Evolutionary conservation across 768 basidiomycete species (phyloP), one percentile per base, ranked within the genome.

Genomic region (Fomitopsis serialis): DNA sequence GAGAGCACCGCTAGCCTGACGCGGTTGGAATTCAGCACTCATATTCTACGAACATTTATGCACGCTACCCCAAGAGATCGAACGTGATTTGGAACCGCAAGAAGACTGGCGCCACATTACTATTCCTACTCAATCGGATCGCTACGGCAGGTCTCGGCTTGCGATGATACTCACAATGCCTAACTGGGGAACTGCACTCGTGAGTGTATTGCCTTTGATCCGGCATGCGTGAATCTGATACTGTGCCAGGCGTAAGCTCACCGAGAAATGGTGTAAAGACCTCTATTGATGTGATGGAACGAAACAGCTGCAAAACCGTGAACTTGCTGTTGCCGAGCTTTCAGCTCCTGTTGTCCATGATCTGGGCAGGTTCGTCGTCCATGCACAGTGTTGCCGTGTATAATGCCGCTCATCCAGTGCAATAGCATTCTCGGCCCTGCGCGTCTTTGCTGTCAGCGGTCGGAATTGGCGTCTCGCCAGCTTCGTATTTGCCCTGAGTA

Each of bases 1-100:
- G 15, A 23, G 17, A 13, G 13, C 3, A 3, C 17, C 23, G 22
- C 19, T 11, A 11, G 8, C 8, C 44, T 45, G 23, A 25, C 24
- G 17, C 11, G 15, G 12, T 1, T 32, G 5, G 29, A 11, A 6
- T 32, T 11, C 54, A 55, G 54, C 45, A 2, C n/a, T 54, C 15
- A 43, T 57, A 5, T 36, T 54, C 22, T 49, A 54, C 43, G 57
- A 58, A 46, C 47, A 58, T 37, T 22, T 29, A 22, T 45, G 52
- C 45, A 58, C 54, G 10, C 29, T 58, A 6, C 35, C 23, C 40
- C 37, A 37, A 12, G 57, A 54, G 42, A 17, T 54, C 17, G 43
- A n/a, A 51, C 37, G 36, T 54, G n/a, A 45, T 58, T 32, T 58
- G 57, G 57, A 13, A 42, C 32, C 54, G 54, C 13, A 58, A 53